A percentile compares a stretch with the other conserved stretches of the same genome.
Evolutionary conservation across 1,284 basidiomycete genomes (phyloP).

Genomic region (Thecaphora thlaspeos): DNA sequence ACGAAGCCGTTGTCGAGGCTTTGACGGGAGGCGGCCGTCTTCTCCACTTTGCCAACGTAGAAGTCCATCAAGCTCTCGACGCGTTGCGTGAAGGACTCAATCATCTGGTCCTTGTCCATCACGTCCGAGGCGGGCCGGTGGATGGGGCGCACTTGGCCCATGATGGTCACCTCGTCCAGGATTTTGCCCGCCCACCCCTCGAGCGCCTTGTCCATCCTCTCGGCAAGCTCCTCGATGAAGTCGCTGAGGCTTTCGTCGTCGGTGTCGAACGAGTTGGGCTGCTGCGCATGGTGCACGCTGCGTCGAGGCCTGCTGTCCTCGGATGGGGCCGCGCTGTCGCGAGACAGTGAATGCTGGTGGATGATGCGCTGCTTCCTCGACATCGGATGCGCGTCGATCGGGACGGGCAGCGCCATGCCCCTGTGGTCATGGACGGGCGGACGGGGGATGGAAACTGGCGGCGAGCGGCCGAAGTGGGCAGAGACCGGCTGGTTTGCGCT

Average conservation of each 20-base stretch:
- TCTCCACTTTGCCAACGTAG: conserved; percentile 4
- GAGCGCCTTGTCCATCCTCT: conserved; percentile 39
- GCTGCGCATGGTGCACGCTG: neutral
- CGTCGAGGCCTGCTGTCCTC: neutral
- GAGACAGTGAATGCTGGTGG: conserved; percentile 3
- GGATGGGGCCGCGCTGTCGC: conserved; percentile 12
- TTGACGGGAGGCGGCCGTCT: conserved; percentile 1
- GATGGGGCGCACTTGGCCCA: conserved; percentile 45
- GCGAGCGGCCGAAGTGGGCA: too few species aligned
- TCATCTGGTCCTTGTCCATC: conserved; percentile 17
- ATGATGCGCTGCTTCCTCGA: too few species aligned
- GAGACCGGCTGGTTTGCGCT: too few species aligned
- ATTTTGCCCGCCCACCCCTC: conserved; percentile 54
- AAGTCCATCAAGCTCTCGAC: conserved; percentile 18
- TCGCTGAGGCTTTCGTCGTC: conserved; percentile 41
- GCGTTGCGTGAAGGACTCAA: conserved; percentile 16
- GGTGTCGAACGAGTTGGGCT: conserved; percentile 6
- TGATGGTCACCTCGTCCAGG: conserved; percentile 50
- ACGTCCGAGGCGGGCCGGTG: conserved; percentile 1
- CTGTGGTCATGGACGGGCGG: too few species aligned
- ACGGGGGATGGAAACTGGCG: too few species aligned
- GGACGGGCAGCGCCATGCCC: too few species aligned
- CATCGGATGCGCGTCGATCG: too few species aligned
- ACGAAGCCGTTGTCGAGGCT: conserved; percentile 3
- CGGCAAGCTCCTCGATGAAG: conserved; percentile 48